These are phyloP conservation scores for Hansenula lynferdii DNA, from an alignment of 1,139 yeast genomes.

Conservation along the genomic window DNA sequence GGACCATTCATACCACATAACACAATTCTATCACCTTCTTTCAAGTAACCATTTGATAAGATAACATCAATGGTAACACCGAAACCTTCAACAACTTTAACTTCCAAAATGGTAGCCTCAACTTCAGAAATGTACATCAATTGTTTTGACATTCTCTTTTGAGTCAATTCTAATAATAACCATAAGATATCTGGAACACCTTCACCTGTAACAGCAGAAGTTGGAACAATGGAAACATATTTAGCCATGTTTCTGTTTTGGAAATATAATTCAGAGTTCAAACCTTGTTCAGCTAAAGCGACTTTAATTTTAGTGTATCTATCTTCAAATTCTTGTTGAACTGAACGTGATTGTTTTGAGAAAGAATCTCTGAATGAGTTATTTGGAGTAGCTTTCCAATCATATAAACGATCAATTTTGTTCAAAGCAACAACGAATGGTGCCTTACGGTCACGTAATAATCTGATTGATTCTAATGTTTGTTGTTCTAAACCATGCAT, in stretches of 20 bases:
- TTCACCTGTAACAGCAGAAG: constrained; percentile 98
- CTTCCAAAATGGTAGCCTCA: constrained; percentile 97
- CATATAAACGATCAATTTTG: constrained; percentile 95
- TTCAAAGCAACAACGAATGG: constrained; percentile 96
- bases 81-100: constrained; percentile 97
- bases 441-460: constrained; percentile 94
- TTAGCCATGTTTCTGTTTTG: constrained; percentile 91
- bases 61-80: constrained; percentile 99
- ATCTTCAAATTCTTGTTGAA: constrained; percentile 87
- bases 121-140: constrained; percentile 91
- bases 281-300: constrained; percentile 96
- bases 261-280: constrained; percentile 94
- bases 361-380: constrained; percentile 95
- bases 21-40: constrained; percentile 93
- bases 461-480: constrained; percentile 87
- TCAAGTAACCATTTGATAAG: constrained; percentile 87
- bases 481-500: constrained; percentile 99
- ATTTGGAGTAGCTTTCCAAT: constrained; percentile 88
- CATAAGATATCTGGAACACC: constrained; percentile 99
- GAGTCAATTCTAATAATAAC: constrained; percentile 92
- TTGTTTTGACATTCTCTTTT: constrained; percentile 98
- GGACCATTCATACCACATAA: constrained; percentile 99
- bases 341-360: constrained; percentile 74
- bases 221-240: constrained; percentile 94
- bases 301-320: constrained; percentile 83